Conservation (phyloP, 108 stramenopile species). For the Epithemia pelagica region DNA sequence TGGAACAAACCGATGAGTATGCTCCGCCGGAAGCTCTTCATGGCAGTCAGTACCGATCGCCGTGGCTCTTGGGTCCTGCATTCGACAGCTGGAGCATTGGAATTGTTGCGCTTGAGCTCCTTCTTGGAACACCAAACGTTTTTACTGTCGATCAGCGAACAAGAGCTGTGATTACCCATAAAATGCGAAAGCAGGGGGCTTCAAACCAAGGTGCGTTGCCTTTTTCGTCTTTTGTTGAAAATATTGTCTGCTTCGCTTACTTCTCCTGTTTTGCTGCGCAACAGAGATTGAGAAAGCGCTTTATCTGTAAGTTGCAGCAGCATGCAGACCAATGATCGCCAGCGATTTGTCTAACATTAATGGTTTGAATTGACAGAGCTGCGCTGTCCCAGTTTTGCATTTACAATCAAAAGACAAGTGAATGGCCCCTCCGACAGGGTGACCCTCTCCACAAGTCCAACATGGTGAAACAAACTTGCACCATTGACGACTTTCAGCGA, state of each 20-base stretch:
- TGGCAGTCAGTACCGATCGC: background rate
- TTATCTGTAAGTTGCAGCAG: constrained; percentile 34
- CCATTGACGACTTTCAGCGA: constrained; percentile 72
- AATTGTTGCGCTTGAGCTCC: constrained; percentile 73
- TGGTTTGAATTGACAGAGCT: constrained; percentile 20
- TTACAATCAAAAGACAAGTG: constrained; percentile 27
- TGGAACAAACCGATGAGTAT: constrained; percentile 75
- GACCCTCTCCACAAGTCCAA: constrained; percentile 59
- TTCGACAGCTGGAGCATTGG: constrained; percentile 89
- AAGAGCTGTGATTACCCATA: constrained; percentile 67
- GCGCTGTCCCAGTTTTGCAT: constrained; percentile 82
- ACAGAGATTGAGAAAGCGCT: constrained; percentile 58
- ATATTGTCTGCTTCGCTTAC: too few relatives aligned
- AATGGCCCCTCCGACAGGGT: constrained; percentile 63
- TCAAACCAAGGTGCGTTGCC: constrained; percentile 13
- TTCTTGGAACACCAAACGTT: constrained; percentile 91
- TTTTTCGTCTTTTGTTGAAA: too few relatives aligned
- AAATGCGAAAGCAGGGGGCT: constrained; percentile 59
- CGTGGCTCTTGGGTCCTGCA: constrained; percentile 48
- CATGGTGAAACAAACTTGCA: constrained; percentile 48
- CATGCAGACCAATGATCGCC: too few relatives aligned
- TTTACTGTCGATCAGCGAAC: constrained; percentile 92
- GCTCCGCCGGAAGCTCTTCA: constrained; percentile 70
- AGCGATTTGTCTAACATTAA: too few relatives aligned
- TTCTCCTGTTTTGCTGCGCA: too few relatives aligned